Percentiles rank a stretch among this genome's conserved stretches.
These are phyloP conservation scores for Davidsoniella virescens DNA, from an alignment of 2,329 filamentous ascomycete genomes.

Conservation along the genomic window DNA sequence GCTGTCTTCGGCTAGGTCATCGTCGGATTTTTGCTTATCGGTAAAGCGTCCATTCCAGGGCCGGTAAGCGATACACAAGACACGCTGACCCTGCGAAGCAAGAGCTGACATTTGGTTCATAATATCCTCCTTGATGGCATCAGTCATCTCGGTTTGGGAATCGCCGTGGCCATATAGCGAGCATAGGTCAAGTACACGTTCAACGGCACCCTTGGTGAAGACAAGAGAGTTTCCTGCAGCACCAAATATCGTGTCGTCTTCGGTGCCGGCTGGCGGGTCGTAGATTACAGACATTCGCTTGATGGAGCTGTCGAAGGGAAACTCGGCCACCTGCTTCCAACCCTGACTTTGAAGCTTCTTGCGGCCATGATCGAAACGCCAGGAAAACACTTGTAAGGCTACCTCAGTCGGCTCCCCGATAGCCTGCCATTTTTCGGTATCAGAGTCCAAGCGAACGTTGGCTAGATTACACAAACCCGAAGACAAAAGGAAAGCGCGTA, in stretches of 20 bases:
- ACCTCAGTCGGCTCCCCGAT: constrained; percentile 61
- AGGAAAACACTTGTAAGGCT: constrained; percentile 58
- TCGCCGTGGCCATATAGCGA: constrained; percentile 28
- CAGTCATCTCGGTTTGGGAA: constrained; percentile 29
- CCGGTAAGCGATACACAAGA: constrained; percentile 54
- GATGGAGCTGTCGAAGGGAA: constrained; percentile 62
- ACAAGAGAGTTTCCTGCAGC: constrained; percentile 29
- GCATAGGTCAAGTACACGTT: constrained; percentile 43
- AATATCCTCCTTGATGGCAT: constrained; percentile 32
- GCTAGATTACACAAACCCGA: constrained; percentile 49
- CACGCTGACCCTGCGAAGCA: constrained; percentile 52
- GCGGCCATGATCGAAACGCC: constrained; percentile 47
- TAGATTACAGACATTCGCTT: constrained; percentile 72
- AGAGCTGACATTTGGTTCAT: constrained; percentile 40
- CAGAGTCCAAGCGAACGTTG: constrained; percentile 38
- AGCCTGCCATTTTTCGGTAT: constrained; percentile 45
- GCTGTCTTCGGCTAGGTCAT: constrained; percentile 21
- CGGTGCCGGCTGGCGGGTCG: constrained; percentile 26
- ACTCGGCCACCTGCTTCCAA: constrained; percentile 53
- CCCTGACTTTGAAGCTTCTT: constrained; percentile 32
- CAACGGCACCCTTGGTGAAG: constrained; percentile 47
- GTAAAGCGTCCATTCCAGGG: constrained; percentile 35
- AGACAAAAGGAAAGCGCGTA: constrained; percentile 35
- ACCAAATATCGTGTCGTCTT: constrained; percentile 23
- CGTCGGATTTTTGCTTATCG: constrained; percentile 19